phyloP scores from a whole-genome alignment of 768 basidiomycete species.

The Pholiota conissans region DNA sequence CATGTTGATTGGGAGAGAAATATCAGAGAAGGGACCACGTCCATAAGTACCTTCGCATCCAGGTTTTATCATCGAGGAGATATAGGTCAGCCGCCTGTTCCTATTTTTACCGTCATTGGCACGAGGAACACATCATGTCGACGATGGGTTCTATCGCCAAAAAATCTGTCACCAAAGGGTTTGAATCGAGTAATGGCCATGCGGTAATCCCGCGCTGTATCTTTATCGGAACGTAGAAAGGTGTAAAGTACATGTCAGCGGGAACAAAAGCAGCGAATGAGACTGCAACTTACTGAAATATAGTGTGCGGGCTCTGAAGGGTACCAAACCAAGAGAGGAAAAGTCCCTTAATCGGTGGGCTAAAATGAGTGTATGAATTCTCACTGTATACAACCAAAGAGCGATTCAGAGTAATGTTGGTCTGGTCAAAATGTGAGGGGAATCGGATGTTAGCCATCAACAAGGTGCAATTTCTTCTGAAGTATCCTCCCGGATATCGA shows the following conservation, averaged over 20 bases:
- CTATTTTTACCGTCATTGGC: background rate
- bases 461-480: background rate
- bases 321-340: no score
- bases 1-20: slow-evolving; percentile 1
- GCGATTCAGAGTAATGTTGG: no score
- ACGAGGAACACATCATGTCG: background rate
- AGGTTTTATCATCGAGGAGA: background rate
- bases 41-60: background rate
- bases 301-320: no score
- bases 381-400: no score
- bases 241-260: no score
- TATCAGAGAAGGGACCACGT: background rate
- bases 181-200: background rate
- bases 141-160: background rate
- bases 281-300: no score
- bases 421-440: no score
- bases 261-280: no score
- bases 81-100: background rate
- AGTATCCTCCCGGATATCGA: background rate
- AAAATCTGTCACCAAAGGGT: background rate
- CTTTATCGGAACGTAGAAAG: background rate
- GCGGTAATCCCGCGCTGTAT: background rate
- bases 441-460: background rate
- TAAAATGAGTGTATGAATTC: no score
- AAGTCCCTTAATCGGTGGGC: no score